Conservation (phyloP, 148 eudicot genomes). For the Fagopyrum tataricum region DNA sequence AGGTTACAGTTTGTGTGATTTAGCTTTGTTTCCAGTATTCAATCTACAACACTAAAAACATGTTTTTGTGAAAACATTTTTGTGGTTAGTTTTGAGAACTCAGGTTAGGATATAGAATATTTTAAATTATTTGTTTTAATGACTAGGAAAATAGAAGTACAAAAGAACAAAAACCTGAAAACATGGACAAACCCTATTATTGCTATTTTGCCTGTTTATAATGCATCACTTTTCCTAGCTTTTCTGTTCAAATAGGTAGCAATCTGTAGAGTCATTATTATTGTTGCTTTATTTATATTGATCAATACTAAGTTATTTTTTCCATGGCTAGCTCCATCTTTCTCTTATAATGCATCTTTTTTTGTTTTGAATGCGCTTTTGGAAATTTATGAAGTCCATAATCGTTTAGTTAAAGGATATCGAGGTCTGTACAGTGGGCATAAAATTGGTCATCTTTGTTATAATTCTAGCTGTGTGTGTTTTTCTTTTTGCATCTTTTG, state of each 20-base stretch:
- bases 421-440: not conserved
- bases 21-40: no score
- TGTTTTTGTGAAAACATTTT: no score
- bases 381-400: not conserved
- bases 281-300: conserved; percentile 1
- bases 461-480: not conserved
- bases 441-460: not conserved
- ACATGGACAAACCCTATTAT: no score
- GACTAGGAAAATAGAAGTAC: no score
- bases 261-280: not conserved
- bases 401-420: not conserved
- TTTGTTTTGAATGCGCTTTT: not conserved
- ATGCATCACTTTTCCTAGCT: not conserved
- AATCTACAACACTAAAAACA: no score
- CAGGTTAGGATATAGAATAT: no score
- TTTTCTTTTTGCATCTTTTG: not conserved
- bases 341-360: not conserved
- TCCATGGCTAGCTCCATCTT: not conserved
- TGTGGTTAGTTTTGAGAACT: no score
- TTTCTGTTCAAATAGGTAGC: not conserved
- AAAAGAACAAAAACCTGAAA: no score
- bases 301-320: not conserved
- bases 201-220: not conserved
- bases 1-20: no score
- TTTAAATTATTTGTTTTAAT: no score